Base-by-base conservation (phyloP, 1,139 yeast genomes). In the Saccharomyces hybrid region DNA sequence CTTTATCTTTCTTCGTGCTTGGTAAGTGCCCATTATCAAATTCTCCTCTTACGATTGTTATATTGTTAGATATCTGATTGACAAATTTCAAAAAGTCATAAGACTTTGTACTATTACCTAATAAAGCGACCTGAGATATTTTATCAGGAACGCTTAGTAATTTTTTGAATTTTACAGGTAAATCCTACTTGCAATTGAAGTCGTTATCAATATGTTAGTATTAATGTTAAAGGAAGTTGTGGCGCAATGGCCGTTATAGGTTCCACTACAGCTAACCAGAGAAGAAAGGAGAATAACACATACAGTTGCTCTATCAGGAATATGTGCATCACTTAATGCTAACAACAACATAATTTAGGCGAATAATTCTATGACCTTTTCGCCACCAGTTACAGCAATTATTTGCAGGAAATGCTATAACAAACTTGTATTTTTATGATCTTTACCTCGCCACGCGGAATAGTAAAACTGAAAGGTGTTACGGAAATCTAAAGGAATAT, bases 311-410 rank as follows among this genome's bases (percentile, higher is more conserved):
- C 98, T 75, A 58, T 89, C 93, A 0, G 99, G 98, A 32, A 93
- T 85, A 69, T 84, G 89, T n/a, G 93, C 76, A 67, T 93, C 98
- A 9, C 97, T 96, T 61, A 91, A 82, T 7, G 95, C 95, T 51
- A 93, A 77, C 14, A 93, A 80, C 52, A 93, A 76, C 97, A 90
- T 90, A 28, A 11, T 60, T 53, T 27, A 8, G 47, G 47, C 27
- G 56, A 8, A 42, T 54, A 14, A 14, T 13, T 34, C 13, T 34
- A 14, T 34, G 42, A 14, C 14, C 16, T 16, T 16, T 14, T 16
- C 8, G 19, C 42, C 23, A 16, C 11, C 6, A 16, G 7, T 34
- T 34, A 3, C 23, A 14, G 19, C 2, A 14, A n/a, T 41, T 41
- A 25, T 26, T 26, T 19, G 31, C 31, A 27, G 46, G 29, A 42